A percentile compares a stretch with the other conserved stretches of the same genome.
Evolutionary conservation across 139 green algal genomes (phyloP).

Genomic region (Chlamydomonas incerta): DNA sequence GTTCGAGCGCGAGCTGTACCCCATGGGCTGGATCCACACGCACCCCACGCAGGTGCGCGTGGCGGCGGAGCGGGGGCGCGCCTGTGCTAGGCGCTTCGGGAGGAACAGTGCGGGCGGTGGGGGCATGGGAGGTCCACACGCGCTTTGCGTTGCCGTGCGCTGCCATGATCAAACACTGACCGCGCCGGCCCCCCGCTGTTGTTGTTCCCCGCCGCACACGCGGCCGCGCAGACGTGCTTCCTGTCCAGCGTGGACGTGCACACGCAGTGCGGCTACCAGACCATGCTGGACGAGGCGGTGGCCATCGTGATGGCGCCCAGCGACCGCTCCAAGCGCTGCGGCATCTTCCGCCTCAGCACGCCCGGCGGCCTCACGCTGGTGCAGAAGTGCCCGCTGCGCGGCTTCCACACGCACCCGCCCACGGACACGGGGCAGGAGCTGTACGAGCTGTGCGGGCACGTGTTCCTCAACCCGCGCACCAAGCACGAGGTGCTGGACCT

Average conservation of each 20-base stretch:
- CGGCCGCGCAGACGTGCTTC: conserved; percentile 85
- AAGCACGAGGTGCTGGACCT: conserved; percentile 91
- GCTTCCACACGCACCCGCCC: conserved; percentile 91
- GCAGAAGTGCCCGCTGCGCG: conserved; percentile 85
- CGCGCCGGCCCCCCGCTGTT: neutral
- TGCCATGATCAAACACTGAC: neutral
- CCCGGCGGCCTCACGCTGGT: conserved; percentile 90
- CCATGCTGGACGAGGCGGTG: conserved; percentile 94
- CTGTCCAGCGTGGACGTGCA: conserved; percentile 96
- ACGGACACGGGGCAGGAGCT: conserved; percentile 84
- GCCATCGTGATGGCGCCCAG: conserved; percentile 96
- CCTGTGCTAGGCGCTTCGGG: no score
- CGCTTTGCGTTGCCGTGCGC: neutral
- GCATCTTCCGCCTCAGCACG: conserved; percentile 93
- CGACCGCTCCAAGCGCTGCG: conserved; percentile 73
- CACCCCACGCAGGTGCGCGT: conserved; percentile 85
- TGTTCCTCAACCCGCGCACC: conserved; percentile 87
- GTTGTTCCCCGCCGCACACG: neutral
- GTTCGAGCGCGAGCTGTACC: conserved; percentile 75
- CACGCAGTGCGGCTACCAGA: conserved; percentile 94
- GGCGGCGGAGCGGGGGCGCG: no score
- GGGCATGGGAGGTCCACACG: no score
- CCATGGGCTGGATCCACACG: conserved; percentile 98
- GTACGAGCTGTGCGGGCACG: conserved; percentile 94
- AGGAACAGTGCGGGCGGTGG: no score